Base-by-base conservation (phyloP, 2,329 filamentous ascomycete species). In the Curvularia hawaiiensis region DNA sequence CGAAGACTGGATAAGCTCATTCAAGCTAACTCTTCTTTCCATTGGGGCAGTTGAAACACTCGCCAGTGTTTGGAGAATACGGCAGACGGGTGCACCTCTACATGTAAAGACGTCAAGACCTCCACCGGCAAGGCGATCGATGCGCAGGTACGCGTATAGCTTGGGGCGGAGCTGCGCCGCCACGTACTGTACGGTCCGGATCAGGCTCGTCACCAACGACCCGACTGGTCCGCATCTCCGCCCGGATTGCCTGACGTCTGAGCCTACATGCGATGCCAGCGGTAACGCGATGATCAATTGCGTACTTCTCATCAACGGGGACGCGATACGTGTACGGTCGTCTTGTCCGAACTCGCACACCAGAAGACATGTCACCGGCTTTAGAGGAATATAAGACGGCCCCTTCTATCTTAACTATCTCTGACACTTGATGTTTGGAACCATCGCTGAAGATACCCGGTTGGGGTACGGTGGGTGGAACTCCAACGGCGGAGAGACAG, bases 1-100 rank as follows among this genome's bases (percentile, higher is more conserved):
- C 12, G 70, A 70, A 50, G 66, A 63, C 35, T 60, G 62, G 18
- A 75, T 64, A 31, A 76, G 65, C 38, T 75, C 65, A 40, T 66
- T 65, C 28, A 76, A 60, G 41, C 60, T 71, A 44, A 65, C 62
- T 66, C 62, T 65, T 53, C 50, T 63, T 33, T 70, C 62, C 72
- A 76, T 75, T 44, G 30, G 20, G 18, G 22, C 22, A 24, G 20
- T 24, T 50, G 45, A 18, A 50, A 44, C 41, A 46, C 18, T 50
- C 12, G 16, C 10, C 20, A 35, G 53, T 38, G 35, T 57, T 59
- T 63, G 51, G 50, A 53, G 10, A 24, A 20, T 44, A 62, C 30
- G 12, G 46, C 44, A 40, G 41, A 26, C 24, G n/a, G 30, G 44
- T 38, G 40, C 41, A 9, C 39, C 31, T 49, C 51, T 46, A 50